Evolutionary conservation across 164 flowering plant genomes (phyloP), one percentile per base, ranked within the genome.

Genomic region (Annona squamosa): DNA sequence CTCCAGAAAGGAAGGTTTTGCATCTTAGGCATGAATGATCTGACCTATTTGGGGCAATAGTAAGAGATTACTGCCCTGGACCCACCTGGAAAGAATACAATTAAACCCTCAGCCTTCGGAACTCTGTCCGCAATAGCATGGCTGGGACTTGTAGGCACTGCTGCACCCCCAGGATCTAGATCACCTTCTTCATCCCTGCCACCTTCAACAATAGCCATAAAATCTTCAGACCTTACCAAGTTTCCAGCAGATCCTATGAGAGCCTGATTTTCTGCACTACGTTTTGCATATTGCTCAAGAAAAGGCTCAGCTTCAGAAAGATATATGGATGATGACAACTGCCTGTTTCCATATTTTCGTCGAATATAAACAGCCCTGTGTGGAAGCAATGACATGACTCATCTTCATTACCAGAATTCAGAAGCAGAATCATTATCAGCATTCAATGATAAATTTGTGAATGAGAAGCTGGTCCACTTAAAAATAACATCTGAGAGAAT

Each of bases 261-360:
- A 75, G 84, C 82, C 81, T 87, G 94, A 79, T 89, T 95, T 79
- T 83, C 82, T 65, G 88, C 85, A 78, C 91, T 87, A 63, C 93
- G 89, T 76, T 87, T 93, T 64, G 98, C 97, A 87, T 90, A 95
- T 73, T 90, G 87, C 80, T 95, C 99, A 76, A 95, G 97, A 74
- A 95, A 91, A 75, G 90, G 92, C 80, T 95, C 99, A 70, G 97
- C 97, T 81, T 91, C 98, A 77, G 88, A 84, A 19, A 91, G 95
- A 81, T 91, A 95, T 70, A 76, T 79, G 69, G 98, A 82, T 69
- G 97, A 86, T 45, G 94, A 82, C 65, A 93, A 74, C 79, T 83
- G 90, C 69, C 84, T 90, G 81, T 83, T 82, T 64, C 94, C 94
- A 79, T 74, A 85, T 83, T 93, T 93, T 74, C 90, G 87, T 76